Evolutionary conservation across 2,329 filamentous ascomycete genomes (phyloP), one percentile per base, ranked within the genome.

Genomic region (Aureobasidium sp.): DNA sequence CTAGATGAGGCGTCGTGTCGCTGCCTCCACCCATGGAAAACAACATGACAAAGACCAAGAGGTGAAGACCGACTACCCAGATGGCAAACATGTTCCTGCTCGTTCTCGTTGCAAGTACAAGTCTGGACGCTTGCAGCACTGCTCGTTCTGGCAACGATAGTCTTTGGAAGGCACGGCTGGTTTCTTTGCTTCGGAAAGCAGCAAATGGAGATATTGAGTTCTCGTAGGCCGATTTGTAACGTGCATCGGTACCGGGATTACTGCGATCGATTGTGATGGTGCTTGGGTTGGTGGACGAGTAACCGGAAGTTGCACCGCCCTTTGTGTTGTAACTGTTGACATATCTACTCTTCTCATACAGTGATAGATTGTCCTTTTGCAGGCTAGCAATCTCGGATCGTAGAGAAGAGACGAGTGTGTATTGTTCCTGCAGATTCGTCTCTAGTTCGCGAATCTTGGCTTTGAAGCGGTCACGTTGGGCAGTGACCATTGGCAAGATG

Each of bases 311-410:
- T 6, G 82, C 81, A 15, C 82, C 83, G 50, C 83, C 83, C 59
- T 92, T 86, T 42, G 57, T 60, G 74, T 87, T 96, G 79, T 97
- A 99, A 2, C 90, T 92, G 7, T 91, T 96, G 27, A 97, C 87
- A 73, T 99, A 99, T 67, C 94, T 86, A 20, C 93, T 96, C 82
- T 97, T 99, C 75, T 99, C 94, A 74, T 99, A 99, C 8, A 99
- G 82, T 69, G 89, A 91, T 39, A 99, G 81, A 72, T 99, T 99
- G 75, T 99, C 94, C 73, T 92, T 96, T 72, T 99, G 95, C 44
- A 99, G 79, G 1, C 91, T 90, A 6, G 91, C 88, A 64, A 97
- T 86, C 73, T 99, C 94, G 69, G 95, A 90, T 47, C 94, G 86
- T 51, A 99, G 80, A 39, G 92, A 88, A 23, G 91, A 93, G 26